A percentile compares a stretch with the other conserved stretches of the same genome.
These are phyloP conservation scores for Colletotrichum sp. DNA, from an alignment of 2,329 filamentous ascomycete species.

Conservation along the genomic window DNA sequence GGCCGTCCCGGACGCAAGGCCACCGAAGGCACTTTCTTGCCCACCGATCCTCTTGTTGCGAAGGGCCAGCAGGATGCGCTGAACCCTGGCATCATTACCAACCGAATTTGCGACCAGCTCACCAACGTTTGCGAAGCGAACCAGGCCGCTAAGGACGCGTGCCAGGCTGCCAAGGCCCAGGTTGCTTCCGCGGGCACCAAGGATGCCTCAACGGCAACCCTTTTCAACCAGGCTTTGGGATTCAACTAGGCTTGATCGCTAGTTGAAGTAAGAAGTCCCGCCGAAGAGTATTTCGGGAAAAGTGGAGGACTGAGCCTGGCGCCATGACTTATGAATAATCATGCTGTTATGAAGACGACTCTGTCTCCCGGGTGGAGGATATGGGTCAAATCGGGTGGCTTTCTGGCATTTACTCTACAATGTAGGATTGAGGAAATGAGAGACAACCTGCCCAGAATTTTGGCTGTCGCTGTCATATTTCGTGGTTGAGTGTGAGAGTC, in stretches of 20 bases:
- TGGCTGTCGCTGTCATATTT: neutral
- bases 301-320: neutral
- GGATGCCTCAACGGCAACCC: slow-evolving; percentile 53
- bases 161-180: slow-evolving; percentile 51
- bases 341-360: neutral
- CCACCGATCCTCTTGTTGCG: slow-evolving; percentile 57
- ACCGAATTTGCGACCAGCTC: slow-evolving; percentile 64
- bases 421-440: neutral
- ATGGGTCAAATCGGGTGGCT: neutral
- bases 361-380: neutral
- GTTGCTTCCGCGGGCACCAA: slow-evolving; percentile 54
- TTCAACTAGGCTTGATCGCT: slow-evolving; percentile 35
- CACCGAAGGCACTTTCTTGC: slow-evolving; percentile 63
- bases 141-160: slow-evolving; percentile 55
- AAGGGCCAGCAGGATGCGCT: slow-evolving; percentile 62
- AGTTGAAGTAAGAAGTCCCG: neutral
- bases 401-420: neutral
- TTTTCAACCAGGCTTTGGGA: slow-evolving; percentile 48
- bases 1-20: slow-evolving; percentile 56
- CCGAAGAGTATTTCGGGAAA: neutral
- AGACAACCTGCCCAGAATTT: neutral
- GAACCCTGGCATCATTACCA: slow-evolving; percentile 69
- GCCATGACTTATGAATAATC: neutral
- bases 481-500: neutral
- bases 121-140: slow-evolving; percentile 64